Evolutionary conservation across 2,329 filamentous ascomycete species (phyloP).

Genomic region (Lachnellula suecica): DNA sequence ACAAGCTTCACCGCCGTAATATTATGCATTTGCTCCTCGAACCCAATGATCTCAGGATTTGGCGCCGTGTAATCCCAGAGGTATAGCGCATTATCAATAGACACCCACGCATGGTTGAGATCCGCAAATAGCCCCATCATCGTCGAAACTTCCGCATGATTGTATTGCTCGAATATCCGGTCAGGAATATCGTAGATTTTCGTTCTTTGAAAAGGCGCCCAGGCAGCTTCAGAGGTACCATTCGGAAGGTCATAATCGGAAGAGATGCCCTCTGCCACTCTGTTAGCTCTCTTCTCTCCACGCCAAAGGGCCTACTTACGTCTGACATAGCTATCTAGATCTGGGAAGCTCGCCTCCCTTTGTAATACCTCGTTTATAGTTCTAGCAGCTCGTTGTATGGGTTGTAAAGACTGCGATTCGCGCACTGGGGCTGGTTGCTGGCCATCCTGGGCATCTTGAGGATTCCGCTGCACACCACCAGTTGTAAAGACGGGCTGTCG

Average conservation of each 20-base stretch:
- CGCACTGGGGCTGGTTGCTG: slow-evolving; percentile 23
- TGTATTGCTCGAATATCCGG: slow-evolving; percentile 88
- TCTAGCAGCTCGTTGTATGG: slow-evolving; percentile 75
- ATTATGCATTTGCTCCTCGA: slow-evolving; percentile 82
- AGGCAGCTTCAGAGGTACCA: slow-evolving; percentile 58
- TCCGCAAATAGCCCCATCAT: slow-evolving; percentile 94
- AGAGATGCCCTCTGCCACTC: slow-evolving; percentile 72
- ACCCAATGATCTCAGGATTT: slow-evolving; percentile 89
- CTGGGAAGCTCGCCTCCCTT: slow-evolving; percentile 78
- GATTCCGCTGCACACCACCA: slow-evolving; percentile 21
- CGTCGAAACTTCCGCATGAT: slow-evolving; percentile 82
- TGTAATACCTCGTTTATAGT: slow-evolving; percentile 80
- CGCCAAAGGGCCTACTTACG: slow-evolving; percentile 56
- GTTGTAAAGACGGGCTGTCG: slow-evolving; percentile 50
- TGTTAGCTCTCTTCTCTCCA: slow-evolving; percentile 26
- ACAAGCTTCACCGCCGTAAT: slow-evolving; percentile 92
- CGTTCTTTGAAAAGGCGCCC: slow-evolving; percentile 86
- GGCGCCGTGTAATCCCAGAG: slow-evolving; percentile 96
- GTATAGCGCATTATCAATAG: slow-evolving; percentile 93
- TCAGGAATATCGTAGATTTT: slow-evolving; percentile 90
- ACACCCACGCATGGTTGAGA: slow-evolving; percentile 92
- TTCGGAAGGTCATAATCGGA: slow-evolving; percentile 84
- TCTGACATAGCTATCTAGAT: slow-evolving; percentile 84
- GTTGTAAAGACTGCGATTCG: slow-evolving; percentile 50
- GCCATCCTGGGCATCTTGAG: slow-evolving; percentile 6